These are phyloP conservation scores for Vitis rotundifolia DNA, from an alignment of 164 flowering plant genomes.

Conservation along the genomic window DNA sequence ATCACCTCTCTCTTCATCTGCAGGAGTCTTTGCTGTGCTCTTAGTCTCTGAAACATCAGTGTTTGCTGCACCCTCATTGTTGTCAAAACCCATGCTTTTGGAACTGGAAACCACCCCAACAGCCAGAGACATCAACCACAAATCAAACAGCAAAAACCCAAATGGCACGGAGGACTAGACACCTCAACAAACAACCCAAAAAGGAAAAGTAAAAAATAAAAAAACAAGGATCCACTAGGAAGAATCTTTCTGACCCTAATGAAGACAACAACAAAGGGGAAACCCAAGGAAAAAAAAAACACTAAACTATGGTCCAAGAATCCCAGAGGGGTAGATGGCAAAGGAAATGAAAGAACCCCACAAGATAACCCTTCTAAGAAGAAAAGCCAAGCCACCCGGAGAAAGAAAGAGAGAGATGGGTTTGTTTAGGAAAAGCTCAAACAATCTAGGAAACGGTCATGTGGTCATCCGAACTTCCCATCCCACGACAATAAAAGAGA, in stretches of 20 bases:
- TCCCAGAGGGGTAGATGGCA: slow-evolving; percentile 15
- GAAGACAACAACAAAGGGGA: not conserved
- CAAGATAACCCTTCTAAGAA: slow-evolving; percentile 11
- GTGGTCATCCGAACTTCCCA: slow-evolving; percentile 43
- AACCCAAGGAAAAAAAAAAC: not conserved
- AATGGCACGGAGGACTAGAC: not conserved
- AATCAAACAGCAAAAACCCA: slow-evolving; percentile 8
- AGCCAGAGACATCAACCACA: slow-evolving; percentile 51
- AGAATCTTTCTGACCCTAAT: slow-evolving; percentile 7
- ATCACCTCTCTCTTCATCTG: slow-evolving; percentile 24
- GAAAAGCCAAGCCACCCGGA: slow-evolving; percentile 9
- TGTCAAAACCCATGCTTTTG: slow-evolving; percentile 58
- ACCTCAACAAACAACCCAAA: not conserved
- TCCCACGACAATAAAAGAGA: not conserved
- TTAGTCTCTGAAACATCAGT: slow-evolving; percentile 15
- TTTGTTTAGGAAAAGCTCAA: slow-evolving; percentile 21
- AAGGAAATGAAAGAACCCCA: slow-evolving; percentile 16
- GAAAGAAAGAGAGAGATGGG: slow-evolving; percentile 21
- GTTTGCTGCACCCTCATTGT: slow-evolving; percentile 15
- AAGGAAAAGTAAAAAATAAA: slow-evolving; percentile 2
- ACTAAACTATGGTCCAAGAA: slow-evolving; percentile 16
- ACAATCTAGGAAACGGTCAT: slow-evolving; percentile 35
- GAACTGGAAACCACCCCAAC: slow-evolving; percentile 47
- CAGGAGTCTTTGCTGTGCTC: not conserved
- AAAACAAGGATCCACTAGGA: slow-evolving; percentile 9